Evolutionary conservation across 805 yeast genomes (phyloP), one percentile per base, ranked within the genome.

Genomic region (Metschnikowia continentalis): DNA sequence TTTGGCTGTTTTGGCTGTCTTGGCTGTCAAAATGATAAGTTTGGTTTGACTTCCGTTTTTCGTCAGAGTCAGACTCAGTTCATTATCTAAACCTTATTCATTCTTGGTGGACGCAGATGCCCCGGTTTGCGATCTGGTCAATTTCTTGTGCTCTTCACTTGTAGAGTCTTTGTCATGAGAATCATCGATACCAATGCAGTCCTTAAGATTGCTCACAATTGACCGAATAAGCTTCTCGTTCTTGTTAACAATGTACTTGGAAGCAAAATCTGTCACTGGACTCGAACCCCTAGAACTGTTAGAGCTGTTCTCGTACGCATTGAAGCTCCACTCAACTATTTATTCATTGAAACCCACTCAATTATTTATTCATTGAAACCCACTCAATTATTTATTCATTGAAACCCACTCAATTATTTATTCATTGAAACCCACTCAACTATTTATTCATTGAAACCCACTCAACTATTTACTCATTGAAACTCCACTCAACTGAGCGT

Each of bases 221-320:
- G 74, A 63, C 48, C 64, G 64, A 11, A 54, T 57, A 14, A 68
- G 61, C 40, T 61, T 58, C 22, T 58, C 62, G 55, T 71, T 71
- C 57, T 71, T 80, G 61, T 82, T 83, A 13, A 85, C 88, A 37
- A 82, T 79, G 62, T 75, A 84, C 56, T 75, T 79, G 33, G 81
- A 70, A 1, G 89, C 89, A 69, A 83, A 86, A 50, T 81, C 86
- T 14, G 85, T 78, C 52, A 84, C 82, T 2, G 89, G 88, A 14
- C 85, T 75, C 38, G 68, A 57, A 1, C 62, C 67, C 23, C 68
- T 64, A 15, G 66, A 61, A 17, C 44, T 56, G 42, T 63, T 72
- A n/a, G n/a, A n/a, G n/a, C n/a, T n/a, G n/a, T n/a, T n/a, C n/a
- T n/a, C n/a, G n/a, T n/a, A n/a, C n/a, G n/a, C n/a, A n/a, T n/a